phyloP scores from a whole-genome alignment of 768 basidiomycete genomes.

The Lepiota brunneoincarnata region DNA sequence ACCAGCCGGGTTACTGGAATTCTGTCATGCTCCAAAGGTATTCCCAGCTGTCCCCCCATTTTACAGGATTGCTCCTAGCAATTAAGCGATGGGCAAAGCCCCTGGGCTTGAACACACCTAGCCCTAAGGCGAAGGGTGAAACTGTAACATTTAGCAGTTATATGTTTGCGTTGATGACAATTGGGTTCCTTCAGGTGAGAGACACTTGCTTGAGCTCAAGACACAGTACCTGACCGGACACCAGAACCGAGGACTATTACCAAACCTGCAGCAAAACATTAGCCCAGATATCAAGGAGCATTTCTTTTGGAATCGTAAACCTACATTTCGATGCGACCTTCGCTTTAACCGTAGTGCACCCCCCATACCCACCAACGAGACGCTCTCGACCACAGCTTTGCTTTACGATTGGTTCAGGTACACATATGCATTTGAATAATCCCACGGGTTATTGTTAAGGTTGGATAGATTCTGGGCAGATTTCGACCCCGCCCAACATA shows the following conservation, averaged over 20 bases:
- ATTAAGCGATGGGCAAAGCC: slow-evolving; percentile 64
- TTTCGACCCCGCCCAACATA: slow-evolving; percentile 28
- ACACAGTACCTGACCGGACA: neutral
- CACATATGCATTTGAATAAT: slow-evolving; percentile 17
- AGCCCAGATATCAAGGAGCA: slow-evolving; percentile 10
- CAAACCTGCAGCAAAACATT: slow-evolving; percentile 48
- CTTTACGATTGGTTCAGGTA: slow-evolving; percentile 43
- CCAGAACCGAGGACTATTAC: slow-evolving; percentile 43
- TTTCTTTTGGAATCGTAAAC: slow-evolving; percentile 10
- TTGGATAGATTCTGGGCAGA: slow-evolving; percentile 43
- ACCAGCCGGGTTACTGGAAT: slow-evolving; percentile 52
- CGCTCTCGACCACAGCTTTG: slow-evolving; percentile 14
- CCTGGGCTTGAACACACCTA: slow-evolving; percentile 47
- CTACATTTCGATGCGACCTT: neutral
- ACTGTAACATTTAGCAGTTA: slow-evolving; percentile 58
- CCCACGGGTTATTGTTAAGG: neutral
- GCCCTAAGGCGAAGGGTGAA: slow-evolving; percentile 11
- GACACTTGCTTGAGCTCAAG: neutral
- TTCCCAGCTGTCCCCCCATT: slow-evolving; percentile 40
- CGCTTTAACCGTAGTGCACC: neutral
- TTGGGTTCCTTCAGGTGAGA: slow-evolving; percentile 57
- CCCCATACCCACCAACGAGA: neutral
- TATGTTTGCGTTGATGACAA: slow-evolving; percentile 56
- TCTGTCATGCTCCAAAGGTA: slow-evolving; percentile 51
- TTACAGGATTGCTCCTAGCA: slow-evolving; percentile 40